Evolutionary conservation across 306 rosid species (phyloP).

Genomic region (Canavalia gladiata): DNA sequence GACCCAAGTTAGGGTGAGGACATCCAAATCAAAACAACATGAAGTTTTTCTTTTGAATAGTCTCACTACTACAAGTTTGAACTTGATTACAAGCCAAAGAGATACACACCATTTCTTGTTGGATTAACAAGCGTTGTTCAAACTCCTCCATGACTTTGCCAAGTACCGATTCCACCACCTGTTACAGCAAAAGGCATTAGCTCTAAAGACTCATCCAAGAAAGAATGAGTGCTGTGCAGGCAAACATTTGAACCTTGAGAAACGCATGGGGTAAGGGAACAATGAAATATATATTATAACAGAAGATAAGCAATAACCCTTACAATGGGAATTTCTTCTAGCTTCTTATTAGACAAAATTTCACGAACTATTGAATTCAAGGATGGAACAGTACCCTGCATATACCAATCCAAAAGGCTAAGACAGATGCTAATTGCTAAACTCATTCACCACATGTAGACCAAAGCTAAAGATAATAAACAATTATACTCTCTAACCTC

Average conservation of each 20-base stretch:
- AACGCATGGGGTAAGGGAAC: not conserved
- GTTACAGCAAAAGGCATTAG: conserved; percentile 40
- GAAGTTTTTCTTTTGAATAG: conserved; percentile 2
- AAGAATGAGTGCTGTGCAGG: not conserved
- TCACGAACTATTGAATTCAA: conserved; percentile 69
- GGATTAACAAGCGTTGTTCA: conserved; percentile 67
- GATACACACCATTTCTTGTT: conserved; percentile 65
- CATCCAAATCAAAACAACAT: not conserved
- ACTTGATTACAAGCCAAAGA: conserved; percentile 14
- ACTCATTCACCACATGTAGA: conserved; percentile 2
- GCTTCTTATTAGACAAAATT: conserved; percentile 68
- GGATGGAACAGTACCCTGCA: conserved; percentile 72
- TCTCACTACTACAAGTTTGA: conserved; percentile 5
- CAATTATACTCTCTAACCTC: conserved; percentile 62
- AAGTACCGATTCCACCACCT: conserved; percentile 83
- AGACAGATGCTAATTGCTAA: not conserved
- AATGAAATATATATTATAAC: not conserved
- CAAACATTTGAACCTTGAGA: conserved; percentile 14
- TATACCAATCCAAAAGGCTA: conserved; percentile 46
- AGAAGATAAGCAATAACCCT: conserved; percentile 47
- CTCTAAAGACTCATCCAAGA: not conserved
- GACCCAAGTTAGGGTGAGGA: not conserved
- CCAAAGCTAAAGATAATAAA: conserved; percentile 30
- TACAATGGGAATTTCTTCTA: conserved; percentile 86
- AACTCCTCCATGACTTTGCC: conserved; percentile 88